Conservation (phyloP, 2,329 filamentous ascomycete genomes). For the Didymella arachidicola region DNA sequence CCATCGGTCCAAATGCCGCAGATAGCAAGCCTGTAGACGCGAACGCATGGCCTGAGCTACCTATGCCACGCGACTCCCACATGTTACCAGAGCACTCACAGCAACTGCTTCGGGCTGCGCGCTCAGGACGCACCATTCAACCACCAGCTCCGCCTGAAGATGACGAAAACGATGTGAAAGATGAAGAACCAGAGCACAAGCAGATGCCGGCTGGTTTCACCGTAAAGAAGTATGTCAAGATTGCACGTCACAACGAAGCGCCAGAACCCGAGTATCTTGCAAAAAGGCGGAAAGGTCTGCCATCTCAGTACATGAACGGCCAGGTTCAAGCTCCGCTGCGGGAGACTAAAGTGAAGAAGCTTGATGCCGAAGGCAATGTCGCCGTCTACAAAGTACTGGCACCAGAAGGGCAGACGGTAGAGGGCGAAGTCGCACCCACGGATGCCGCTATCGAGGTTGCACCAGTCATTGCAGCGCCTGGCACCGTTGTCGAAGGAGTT, state of each 20-base stretch:
- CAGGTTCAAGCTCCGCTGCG: conserved; percentile 61
- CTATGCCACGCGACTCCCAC: conserved; percentile 87
- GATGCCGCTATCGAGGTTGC: conserved; percentile 57
- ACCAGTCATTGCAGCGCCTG: conserved; percentile 60
- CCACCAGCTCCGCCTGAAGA: conserved; percentile 72
- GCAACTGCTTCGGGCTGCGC: conserved; percentile 80
- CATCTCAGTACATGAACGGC: conserved; percentile 51
- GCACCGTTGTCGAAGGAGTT: conserved; percentile 66
- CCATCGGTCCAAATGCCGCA: conserved; percentile 70
- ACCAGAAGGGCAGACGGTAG: conserved; percentile 77
- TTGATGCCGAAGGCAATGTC: conserved; percentile 78
- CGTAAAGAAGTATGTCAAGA: conserved; percentile 64
- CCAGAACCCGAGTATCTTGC: conserved; percentile 69
- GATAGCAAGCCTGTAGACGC: conserved; percentile 68
- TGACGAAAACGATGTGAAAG: conserved; percentile 62
- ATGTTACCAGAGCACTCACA: conserved; percentile 81
- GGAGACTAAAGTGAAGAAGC: conserved; percentile 79
- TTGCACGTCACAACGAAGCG: conserved; percentile 65
- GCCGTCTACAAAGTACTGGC: conserved; percentile 86
- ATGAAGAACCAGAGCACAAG: conserved; percentile 55
- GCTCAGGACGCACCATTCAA: conserved; percentile 79
- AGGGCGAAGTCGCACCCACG: conserved; percentile 77
- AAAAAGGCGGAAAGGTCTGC: conserved; percentile 66
- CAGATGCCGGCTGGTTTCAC: conserved; percentile 61
- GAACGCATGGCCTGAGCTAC: conserved; percentile 78